These are phyloP conservation scores for Aspergillus sclerotioniger DNA, from an alignment of 495 filamentous ascomycete species.

Conservation along the genomic window DNA sequence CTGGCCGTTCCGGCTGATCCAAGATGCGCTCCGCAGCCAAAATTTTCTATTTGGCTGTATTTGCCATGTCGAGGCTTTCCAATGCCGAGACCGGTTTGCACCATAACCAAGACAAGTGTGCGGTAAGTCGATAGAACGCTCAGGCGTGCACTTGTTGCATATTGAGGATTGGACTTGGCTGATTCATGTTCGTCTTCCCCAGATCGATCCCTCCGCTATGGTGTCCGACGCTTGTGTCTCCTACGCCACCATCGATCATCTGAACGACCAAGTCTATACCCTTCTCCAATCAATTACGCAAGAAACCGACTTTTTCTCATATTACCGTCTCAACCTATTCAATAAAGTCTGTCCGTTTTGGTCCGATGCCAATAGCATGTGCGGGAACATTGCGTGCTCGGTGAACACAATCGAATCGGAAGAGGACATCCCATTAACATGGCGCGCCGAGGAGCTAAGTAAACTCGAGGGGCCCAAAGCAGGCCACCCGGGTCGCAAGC, in stretches of 20 bases:
- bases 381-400: slow-evolving; percentile 94
- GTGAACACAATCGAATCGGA: slow-evolving; percentile 97
- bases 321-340: slow-evolving; percentile 96
- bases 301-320: slow-evolving; percentile 94
- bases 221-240: slow-evolving; percentile 90
- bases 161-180: slow-evolving; percentile 4
- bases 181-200: slow-evolving; percentile 11
- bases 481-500: slow-evolving; percentile 73
- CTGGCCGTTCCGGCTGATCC: neutral
- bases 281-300: slow-evolving; percentile 76
- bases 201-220: slow-evolving; percentile 62
- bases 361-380: slow-evolving; percentile 90
- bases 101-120: slow-evolving; percentile 52
- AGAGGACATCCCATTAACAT: slow-evolving; percentile 85
- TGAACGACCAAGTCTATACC: slow-evolving; percentile 78
- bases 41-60: slow-evolving; percentile 74
- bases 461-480: slow-evolving; percentile 92
- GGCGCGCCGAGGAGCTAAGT: slow-evolving; percentile 87
- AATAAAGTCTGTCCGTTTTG: slow-evolving; percentile 95
- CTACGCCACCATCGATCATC: slow-evolving; percentile 79
- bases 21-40: slow-evolving; percentile 66
- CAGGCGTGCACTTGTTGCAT: slow-evolving; percentile 5
- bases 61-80: slow-evolving; percentile 63
- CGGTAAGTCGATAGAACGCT: slow-evolving; percentile 51
- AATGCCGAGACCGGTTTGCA: slow-evolving; percentile 25